Base-by-base conservation (phyloP, 768 basidiomycete species). In the Sporobolomyces pararoseus region DNA sequence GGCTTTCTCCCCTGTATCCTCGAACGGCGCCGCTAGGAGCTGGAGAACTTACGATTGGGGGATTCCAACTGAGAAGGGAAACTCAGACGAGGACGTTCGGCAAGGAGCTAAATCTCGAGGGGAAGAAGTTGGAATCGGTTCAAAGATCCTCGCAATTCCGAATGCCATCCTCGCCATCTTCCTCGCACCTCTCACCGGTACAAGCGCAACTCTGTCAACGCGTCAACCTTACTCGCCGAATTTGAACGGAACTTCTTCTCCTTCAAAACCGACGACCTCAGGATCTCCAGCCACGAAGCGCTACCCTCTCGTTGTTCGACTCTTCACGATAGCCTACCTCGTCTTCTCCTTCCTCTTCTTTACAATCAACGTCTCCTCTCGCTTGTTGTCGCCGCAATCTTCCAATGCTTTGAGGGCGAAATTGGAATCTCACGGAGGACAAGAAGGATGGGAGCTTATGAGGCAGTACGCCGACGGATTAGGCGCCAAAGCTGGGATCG, bases 31-130 rank as follows among this genome's bases (percentile, higher is more conserved):
- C 25, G 31, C 10, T 10, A 31, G 59, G 23, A 37, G 52, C 2
- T 69, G 72, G 72, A 49, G 65, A n/a, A 32, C 62, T 34, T 69
- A 73, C 53, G 72, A 73, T 47, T 73, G 72, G 72, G 68, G 72
- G 3, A 25, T 16, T 0, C 37, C 49, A 0, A 44, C 62, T 19
- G 57, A 66, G 35, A 44, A 34, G 32, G 54, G 47, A 27, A 46
- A 47, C 34, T 27, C 23, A 16, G 65, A 55, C 19, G 70, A 71
- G 32, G 70, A 71, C n/a, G 65, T 70, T 27, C 29, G 69, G 6
- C 51, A 70, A 23, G 69, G 69, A 1, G 64, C 37, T 35, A 66
- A 71, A 59, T 59, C 58, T 19, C 51, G 65, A 35, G 37, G 47
- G 6, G 64, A 6, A 7, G 47, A 52, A 6, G 57, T 49, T 3